Conservation (phyloP, 768 basidiomycete genomes). For the Tephrocybe sp. region DNA sequence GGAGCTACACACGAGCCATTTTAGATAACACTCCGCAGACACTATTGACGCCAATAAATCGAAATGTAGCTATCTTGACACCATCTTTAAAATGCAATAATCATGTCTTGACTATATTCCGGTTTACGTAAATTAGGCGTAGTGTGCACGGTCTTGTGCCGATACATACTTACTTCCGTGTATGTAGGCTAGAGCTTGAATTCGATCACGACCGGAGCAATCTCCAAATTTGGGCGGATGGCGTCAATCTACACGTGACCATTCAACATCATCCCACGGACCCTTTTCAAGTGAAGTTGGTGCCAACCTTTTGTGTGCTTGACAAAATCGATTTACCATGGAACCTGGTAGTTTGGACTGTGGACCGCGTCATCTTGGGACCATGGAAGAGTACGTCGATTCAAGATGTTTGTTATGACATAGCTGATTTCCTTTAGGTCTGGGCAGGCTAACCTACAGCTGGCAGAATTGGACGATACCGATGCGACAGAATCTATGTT, state of each 20-base stretch:
- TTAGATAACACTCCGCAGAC: too few relatives aligned
- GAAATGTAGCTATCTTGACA: too few relatives aligned
- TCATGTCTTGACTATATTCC: too few relatives aligned
- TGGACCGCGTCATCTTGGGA: slow-evolving; percentile 17
- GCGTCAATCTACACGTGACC: slow-evolving; percentile 3
- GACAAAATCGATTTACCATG: slow-evolving; percentile 5
- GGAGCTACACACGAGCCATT: too few relatives aligned
- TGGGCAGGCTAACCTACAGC: slow-evolving; percentile 26
- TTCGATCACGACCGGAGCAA: slow-evolving; percentile 3
- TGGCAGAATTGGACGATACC: slow-evolving; percentile 9
- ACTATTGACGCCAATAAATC: too few relatives aligned
- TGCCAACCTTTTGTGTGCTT: neutral
- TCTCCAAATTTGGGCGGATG: neutral
- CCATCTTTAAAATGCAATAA: too few relatives aligned
- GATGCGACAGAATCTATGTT: neutral
- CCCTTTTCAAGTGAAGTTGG: neutral
- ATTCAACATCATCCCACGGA: slow-evolving; percentile 6
- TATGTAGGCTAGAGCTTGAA: too few relatives aligned
- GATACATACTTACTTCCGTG: too few relatives aligned
- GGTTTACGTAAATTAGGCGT: too few relatives aligned
- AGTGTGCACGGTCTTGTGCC: too few relatives aligned
- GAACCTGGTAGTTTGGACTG: slow-evolving; percentile 5
- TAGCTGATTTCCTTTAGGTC: slow-evolving; percentile 23
- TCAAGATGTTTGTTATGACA: neutral
- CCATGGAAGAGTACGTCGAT: slow-evolving; percentile 26